These are phyloP conservation scores for Colletotrichum musae DNA, from an alignment of 2,329 filamentous ascomycete genomes.

Conservation along the genomic window DNA sequence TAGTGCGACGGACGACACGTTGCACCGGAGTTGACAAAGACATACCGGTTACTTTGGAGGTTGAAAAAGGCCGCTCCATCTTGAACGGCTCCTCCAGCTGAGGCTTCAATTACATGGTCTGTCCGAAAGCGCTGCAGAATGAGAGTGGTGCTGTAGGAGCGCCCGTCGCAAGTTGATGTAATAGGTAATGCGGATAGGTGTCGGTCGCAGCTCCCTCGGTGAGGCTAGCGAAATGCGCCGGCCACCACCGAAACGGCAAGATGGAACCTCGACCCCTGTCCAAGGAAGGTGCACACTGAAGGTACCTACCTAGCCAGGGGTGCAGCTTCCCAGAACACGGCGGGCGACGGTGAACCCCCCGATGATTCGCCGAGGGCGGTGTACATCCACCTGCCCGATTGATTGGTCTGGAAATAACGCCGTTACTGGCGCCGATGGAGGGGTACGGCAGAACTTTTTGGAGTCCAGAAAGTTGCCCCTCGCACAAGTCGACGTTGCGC, in stretches of 20 bases:
- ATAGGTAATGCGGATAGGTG: not conserved
- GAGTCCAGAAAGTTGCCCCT: constrained; percentile 36
- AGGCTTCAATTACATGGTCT: constrained; percentile 31
- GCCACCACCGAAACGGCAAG: too few relatives aligned
- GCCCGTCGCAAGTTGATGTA: not conserved
- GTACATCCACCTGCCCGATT: not conserved
- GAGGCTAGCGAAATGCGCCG: too few relatives aligned
- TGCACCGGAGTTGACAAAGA: not conserved
- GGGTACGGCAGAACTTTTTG: constrained; percentile 45
- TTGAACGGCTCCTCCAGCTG: constrained; percentile 51
- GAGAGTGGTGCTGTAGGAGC: not conserved
- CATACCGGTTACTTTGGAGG: constrained; percentile 83
- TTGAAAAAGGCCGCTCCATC: constrained; percentile 78
- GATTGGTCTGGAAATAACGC: constrained; percentile 30
- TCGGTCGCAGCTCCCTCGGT: not conserved
- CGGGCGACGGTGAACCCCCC: not conserved
- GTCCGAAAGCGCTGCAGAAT: constrained; percentile 10
- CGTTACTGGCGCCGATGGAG: constrained; percentile 33
- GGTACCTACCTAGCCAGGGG: too few relatives aligned
- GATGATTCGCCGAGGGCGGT: constrained; percentile 30
- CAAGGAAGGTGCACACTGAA: too few relatives aligned
- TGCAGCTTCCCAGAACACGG: too few relatives aligned
- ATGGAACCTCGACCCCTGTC: too few relatives aligned
- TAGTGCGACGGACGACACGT: constrained; percentile 14
- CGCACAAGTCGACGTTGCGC: constrained; percentile 4